Evolutionary conservation across 2,329 filamentous ascomycete genomes (phyloP), one percentile per base, ranked within the genome.

Genomic region (Fusarium mexicanum): DNA sequence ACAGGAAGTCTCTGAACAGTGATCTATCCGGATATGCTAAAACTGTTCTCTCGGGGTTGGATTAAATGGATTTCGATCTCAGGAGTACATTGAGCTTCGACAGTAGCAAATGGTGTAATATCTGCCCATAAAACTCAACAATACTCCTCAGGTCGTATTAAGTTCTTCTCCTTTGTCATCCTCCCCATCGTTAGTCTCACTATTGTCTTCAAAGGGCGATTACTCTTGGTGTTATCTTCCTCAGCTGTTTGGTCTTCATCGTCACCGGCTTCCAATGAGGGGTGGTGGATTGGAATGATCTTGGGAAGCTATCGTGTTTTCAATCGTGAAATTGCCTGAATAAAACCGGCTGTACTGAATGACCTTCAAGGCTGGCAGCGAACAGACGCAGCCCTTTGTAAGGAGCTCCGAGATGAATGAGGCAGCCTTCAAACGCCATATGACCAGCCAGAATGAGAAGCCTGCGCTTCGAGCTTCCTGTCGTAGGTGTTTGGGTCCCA

Each of bases 341-440:
- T 37, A 17, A 0, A 37, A 18, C 35, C 2, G 12, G 20, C 5
- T 22, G 20, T 41, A n/a, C 38, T n/a, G 7, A 0, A 9, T 5
- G 20, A 41, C 22, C 40, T 41, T 41, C 12, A 41, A 3, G 33
- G 3, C 33, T 3, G 6, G 2, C 22, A 13, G 6, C 12, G 4
- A 41, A n/a, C 12, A 9, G 22, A 41, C 2, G 4, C 3, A 41
- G 12, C 20, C 5, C 20, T 13, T 3, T 41, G 2, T 35, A 16
- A 35, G 14, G 33, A 38, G 8, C 17, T 38, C 2, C 9, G 16
- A 38, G 37, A 38, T 38, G 37, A 6, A 38, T 38, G 9, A 37
- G 9, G 1, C 17, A 10, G 9, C 9, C 35, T 37, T 37, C 16
- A 18, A 37, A 18, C 3, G 8, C 35, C 8, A 18, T 17, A 37